phyloP scores from a whole-genome alignment of 2,329 filamentous ascomycete genomes.

The Beauveria rudraprayagi region DNA sequence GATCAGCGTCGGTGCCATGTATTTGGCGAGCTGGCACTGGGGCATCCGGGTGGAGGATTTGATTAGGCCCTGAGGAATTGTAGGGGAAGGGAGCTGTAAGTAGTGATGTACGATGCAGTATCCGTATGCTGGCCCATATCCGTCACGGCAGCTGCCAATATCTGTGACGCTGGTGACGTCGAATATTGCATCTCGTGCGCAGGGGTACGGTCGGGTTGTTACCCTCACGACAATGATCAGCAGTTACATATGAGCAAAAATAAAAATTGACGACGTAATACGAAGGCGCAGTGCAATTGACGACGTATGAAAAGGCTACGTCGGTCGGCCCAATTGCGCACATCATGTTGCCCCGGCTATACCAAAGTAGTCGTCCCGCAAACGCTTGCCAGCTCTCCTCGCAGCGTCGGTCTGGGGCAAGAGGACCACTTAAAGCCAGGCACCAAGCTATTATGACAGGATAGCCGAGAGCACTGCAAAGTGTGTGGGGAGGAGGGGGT shows the following conservation, averaged over 20 bases:
- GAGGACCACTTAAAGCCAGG: background rate
- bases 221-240: background rate
- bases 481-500: background rate
- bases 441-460: background rate
- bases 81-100: background rate
- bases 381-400: background rate
- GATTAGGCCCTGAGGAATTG: background rate
- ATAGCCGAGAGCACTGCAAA: slow-evolving; percentile 1
- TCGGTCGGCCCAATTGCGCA: background rate
- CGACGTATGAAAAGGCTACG: background rate
- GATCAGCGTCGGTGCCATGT: slow-evolving; percentile 76
- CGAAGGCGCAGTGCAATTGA: background rate
- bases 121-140: background rate
- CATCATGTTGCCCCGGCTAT: slow-evolving; percentile 6
- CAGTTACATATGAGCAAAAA: background rate
- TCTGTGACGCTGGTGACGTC: slow-evolving; percentile 1
- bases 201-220: background rate
- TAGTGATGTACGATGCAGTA: background rate
- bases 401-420: background rate
- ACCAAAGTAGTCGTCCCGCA: background rate
- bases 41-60: slow-evolving; percentile 41
- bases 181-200: background rate
- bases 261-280: background rate
- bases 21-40: slow-evolving; percentile 53
- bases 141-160: background rate